Base-by-base conservation (phyloP, 2,329 filamentous ascomycete species). In the Biscogniauxia marginata region DNA sequence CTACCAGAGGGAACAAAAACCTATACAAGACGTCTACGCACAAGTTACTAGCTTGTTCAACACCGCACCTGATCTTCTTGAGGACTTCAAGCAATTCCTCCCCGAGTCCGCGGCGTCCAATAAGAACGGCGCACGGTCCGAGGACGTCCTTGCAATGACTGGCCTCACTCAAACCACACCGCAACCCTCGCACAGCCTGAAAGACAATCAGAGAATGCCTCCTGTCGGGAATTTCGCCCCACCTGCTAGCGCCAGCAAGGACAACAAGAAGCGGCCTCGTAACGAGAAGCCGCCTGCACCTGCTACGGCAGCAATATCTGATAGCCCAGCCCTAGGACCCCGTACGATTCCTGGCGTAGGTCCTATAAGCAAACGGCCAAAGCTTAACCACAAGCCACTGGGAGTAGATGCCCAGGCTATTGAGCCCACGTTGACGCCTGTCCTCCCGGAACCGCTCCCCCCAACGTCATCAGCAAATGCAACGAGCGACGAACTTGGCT, bases 31-130 rank as follows among this genome's bases (percentile, higher is more conserved):
- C 73, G 95, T 99, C 3, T 99, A 99, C 72, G 90, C 91, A 1
- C 95, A 99, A 73, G 95, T 99, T 21, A 99, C 96, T 0, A 89
- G 89, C 25, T 79, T 99, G 1, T 99, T 99, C 77, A 92, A 91
- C 70, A 89, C 89, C 4, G 95, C 96, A 0, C 93, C 93, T 4
- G 95, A 99, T 74, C 84, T 99, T 11, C 79, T 99, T 2, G 95
- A 99, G 73, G 95, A 99, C 69, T 99, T 99, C 72, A 99, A 99
- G 73, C 95, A 99, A 70, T 99, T 99, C 65, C 81, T 99, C 7
- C 95, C 95, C 0, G 95, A 99, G 71, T 96, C 93, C 46, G 82
- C 83, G 55, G 80, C 81, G 1, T 83, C 83, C 58, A 79, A 75
- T 80, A 65, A 89, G 83, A 58, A 82, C 80, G 61, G 80, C 74